phyloP scores from a whole-genome alignment of 352 stramenopile species.

The Paralagenidium karlingii region DNA sequence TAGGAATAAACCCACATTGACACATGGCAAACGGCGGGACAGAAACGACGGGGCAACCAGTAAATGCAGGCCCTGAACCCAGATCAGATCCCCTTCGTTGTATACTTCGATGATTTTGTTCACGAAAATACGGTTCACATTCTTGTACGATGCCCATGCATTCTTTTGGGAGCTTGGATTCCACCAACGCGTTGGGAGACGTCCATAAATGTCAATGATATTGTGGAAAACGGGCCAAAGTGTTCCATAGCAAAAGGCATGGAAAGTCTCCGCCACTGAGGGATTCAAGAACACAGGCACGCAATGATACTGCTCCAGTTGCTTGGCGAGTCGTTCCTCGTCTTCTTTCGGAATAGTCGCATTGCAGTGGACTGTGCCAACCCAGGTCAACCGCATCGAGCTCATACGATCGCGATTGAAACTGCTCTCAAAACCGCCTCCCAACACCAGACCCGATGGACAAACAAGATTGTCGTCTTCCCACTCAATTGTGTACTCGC shows the following conservation, averaged over 20 bases:
- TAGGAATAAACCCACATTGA: constrained; percentile 97
- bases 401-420: constrained; percentile 50
- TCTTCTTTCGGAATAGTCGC: constrained; percentile 69
- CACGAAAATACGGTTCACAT: constrained; percentile 95
- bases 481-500: constrained; percentile 75
- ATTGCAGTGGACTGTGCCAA: constrained; percentile 70
- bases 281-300: constrained; percentile 94
- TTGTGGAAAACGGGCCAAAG: constrained; percentile 98
- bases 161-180: constrained; percentile 75
- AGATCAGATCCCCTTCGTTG: constrained; percentile 89
- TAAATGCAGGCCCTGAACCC: constrained; percentile 98
- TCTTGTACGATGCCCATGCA: constrained; percentile 91
- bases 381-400: constrained; percentile 77
- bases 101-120: constrained; percentile 89
- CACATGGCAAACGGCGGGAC: constrained; percentile 78
- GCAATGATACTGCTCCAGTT: constrained; percentile 89
- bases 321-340: constrained; percentile 55
- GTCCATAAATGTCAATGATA: constrained; percentile 94
- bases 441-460: constrained; percentile 61
- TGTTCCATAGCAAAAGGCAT: constrained; percentile 95
- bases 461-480: constrained; percentile 84
- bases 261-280: constrained; percentile 71
- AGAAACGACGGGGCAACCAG: constrained; percentile 97
- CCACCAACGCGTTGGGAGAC: constrained; percentile 71
- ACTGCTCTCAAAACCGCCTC: constrained; percentile 29